Base-by-base conservation (phyloP, 2,329 filamentous ascomycete genomes). In the Rhinocladiella similis region DNA sequence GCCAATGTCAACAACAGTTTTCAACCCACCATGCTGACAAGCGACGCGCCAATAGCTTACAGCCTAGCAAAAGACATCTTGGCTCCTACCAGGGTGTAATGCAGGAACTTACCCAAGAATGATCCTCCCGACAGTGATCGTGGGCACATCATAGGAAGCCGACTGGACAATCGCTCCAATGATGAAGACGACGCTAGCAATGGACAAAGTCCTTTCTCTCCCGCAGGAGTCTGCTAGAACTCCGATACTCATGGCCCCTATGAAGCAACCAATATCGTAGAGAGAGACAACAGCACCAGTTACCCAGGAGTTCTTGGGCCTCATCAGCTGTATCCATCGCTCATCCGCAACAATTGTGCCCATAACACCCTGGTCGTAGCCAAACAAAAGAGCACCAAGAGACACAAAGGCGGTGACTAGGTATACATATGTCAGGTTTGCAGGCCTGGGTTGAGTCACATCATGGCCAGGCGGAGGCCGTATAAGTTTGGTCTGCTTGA, bases 121-220 rank as follows among this genome's bases (percentile, higher is more conserved):
- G 60, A 77, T 74, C 50, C 79, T 74, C 2, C 78, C 78, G n/a
- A 72, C 66, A 36, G 80, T 77, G 13, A 81, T 67, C 74, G 80
- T 79, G 20, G 68, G 67, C 54, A 75, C 67, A 42, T 68, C 67
- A 5, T 68, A 56, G 0, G 72, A 66, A 25, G 68, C 72, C 33
- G 69, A 68, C 59, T 74, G 72, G 29, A 59, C 22, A n/a, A 51
- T n/a, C 6, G 56, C 56, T 14, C 56, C 56, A 19, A 59, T 13
- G 19, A 33, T 36, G 27, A 59, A 55, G 16, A 51, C 46, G 10
- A 43, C 12, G 47, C 46, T 55, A 27, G 54, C 48, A 18, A 47
- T 47, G 41, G 42, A 51, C 16, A 56, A 36, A 7, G 46, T 55
- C 20, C 47, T 22, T 42, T 59, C 41, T 33, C 56, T 20, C 6